Base-by-base conservation (phyloP, 768 basidiomycete genomes). In the Mycena rosella region DNA sequence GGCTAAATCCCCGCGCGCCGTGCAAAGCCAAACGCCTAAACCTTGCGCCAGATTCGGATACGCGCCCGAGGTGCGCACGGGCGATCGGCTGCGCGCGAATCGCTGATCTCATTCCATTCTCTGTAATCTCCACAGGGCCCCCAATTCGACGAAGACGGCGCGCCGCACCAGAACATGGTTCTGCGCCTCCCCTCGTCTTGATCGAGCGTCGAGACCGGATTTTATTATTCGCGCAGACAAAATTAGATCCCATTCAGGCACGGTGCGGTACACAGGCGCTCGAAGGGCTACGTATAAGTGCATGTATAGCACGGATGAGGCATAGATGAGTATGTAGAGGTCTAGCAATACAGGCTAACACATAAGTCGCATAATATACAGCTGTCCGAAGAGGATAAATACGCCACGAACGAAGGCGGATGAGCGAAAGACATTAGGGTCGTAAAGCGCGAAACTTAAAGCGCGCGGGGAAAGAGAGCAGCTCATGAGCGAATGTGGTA, bases 121-220 rank as follows among this genome's bases (percentile, higher is more conserved):
- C 32, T 34, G 11, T 34, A 13, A 8, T 38, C 42, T 22, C 9
- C 17, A 40, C 38, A 94, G 90, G 91, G 90, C 68, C 84, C 85
- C 27, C 86, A 88, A 77, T 94, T 92, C 80, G 91, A 92, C 78
- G 92, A 90, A 80, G 94, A 92, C 63, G 94, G 93, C 34, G 93
- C 87, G 74, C 93, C 92, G 64, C 94, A 96, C 85, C 93, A 95
- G 77, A 90, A 88, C 79, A 93, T 95, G 93, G 84, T 90, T 67
- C 79, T 85, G 72, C 82, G 79, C 69, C 77, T 92, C 72, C 83
- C 85, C 65, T 15, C 34, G 34, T 36, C 34, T 36, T 36, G 34
- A 36, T 8, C 34, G 34, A 36, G 34, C 34, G 34, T 8, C n/a
- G n/a, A n/a, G 30, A 48, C 54, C 26, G 38, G 27, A 63, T 52